A percentile compares a stretch with the other conserved stretches of the same genome.
Evolutionary conservation across 306 rosid species (phyloP).

Genomic region (Cicer chorassanicum): DNA sequence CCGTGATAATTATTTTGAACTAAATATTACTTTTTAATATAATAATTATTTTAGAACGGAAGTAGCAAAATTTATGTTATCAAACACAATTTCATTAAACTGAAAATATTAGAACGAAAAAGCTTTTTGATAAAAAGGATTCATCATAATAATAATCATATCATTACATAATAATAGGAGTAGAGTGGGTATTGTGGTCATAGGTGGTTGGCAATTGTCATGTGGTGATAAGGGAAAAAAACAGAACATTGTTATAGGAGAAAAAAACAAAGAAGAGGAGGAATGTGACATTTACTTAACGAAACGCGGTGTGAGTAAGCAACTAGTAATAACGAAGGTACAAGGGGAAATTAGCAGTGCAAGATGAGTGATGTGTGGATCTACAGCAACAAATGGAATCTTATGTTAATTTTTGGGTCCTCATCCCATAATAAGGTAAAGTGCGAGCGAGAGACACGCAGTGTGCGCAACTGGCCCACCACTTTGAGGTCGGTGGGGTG

Average conservation of each 20-base stretch:
- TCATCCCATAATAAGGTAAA: conserved; percentile 32
- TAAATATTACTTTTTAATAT: too few species aligned
- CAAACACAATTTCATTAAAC: not conserved
- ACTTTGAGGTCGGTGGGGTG: conserved; percentile 44
- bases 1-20: too few species aligned
- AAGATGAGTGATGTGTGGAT: conserved; percentile 40
- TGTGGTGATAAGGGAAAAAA: conserved; percentile 36
- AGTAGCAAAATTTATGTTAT: not conserved
- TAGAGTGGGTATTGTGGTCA: conserved; percentile 4
- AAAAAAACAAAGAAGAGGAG: conserved; percentile 2
- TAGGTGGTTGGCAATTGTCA: conserved; percentile 43
- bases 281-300: conserved; percentile 52
- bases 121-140: not conserved
- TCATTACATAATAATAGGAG: not conserved
- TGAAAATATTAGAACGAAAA: not conserved
- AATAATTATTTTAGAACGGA: too few species aligned
- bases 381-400: conserved; percentile 38
- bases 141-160: not conserved
- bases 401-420: conserved; percentile 31
- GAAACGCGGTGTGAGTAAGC: conserved; percentile 33
- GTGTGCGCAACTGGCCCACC: conserved; percentile 51
- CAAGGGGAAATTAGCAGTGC: not conserved
- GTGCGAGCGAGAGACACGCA: conserved; percentile 53
- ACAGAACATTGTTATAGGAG: conserved; percentile 1
- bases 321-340: not conserved